Evolutionary conservation across 306 rosid species (phyloP).

Genomic region (Nissolia schottii): DNA sequence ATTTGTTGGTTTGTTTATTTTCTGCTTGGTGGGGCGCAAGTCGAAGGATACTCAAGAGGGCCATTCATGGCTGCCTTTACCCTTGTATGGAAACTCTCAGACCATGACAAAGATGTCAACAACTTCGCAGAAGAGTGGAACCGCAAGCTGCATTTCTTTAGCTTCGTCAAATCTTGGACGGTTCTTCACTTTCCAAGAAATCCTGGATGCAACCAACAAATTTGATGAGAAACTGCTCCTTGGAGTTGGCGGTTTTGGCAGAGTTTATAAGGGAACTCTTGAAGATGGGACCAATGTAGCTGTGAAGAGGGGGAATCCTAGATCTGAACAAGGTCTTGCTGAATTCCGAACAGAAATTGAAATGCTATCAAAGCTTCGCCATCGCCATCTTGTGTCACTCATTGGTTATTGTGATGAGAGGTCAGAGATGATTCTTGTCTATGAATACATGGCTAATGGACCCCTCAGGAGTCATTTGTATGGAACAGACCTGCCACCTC

Average conservation of each 20-base stretch:
- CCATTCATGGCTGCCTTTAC: slow-evolving; percentile 77
- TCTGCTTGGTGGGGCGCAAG: slow-evolving; percentile 42
- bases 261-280: slow-evolving; percentile 84
- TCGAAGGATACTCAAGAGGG: slow-evolving; percentile 56
- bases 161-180: slow-evolving; percentile 76
- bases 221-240: slow-evolving; percentile 81
- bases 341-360: slow-evolving; percentile 96
- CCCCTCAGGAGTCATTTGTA: slow-evolving; percentile 93
- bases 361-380: slow-evolving; percentile 96
- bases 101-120: slow-evolving; percentile 87
- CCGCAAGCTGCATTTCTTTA: slow-evolving; percentile 85
- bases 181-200: slow-evolving; percentile 77
- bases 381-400: slow-evolving; percentile 94
- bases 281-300: slow-evolving; percentile 87
- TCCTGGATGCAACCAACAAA: slow-evolving; percentile 81
- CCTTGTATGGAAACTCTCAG: slow-evolving; percentile 80
- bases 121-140: slow-evolving; percentile 78
- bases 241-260: slow-evolving; percentile 95
- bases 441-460: slow-evolving; percentile 97
- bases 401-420: slow-evolving; percentile 95
- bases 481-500: slow-evolving; percentile 74
- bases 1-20: slow-evolving; percentile 51
- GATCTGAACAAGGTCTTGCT: slow-evolving; percentile 93
- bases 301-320: slow-evolving; percentile 87
- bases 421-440: slow-evolving; percentile 94